phyloP scores from a whole-genome alignment of 768 basidiomycete genomes.

The Pholiota conissans region DNA sequence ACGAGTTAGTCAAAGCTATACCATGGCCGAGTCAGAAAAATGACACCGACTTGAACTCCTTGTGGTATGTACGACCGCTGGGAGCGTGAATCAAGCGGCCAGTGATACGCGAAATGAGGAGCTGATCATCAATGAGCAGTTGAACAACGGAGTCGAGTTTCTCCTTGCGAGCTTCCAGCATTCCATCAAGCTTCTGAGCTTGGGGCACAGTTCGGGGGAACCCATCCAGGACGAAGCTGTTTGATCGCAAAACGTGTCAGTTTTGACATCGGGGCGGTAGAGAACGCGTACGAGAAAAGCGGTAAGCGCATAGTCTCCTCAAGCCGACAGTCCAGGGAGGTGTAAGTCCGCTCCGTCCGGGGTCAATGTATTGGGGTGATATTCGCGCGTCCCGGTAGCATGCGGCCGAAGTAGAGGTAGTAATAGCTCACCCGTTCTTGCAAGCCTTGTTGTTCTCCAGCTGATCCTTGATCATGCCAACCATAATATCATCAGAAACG shows the following conservation, averaged over 20 bases:
- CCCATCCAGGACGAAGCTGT: conserved; percentile 97
- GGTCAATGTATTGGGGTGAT: background rate
- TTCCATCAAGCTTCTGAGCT: conserved; percentile 91
- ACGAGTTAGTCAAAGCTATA: conserved; percentile 2
- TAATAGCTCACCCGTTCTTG: conserved; percentile 83
- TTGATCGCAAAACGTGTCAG: conserved; percentile 20
- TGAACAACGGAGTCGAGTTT: conserved; percentile 92
- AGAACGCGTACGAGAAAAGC: background rate
- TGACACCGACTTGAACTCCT: conserved; percentile 80
- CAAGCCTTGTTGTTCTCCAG: conserved; percentile 90
- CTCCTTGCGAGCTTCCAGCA: conserved; percentile 83
- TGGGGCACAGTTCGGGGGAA: conserved; percentile 98
- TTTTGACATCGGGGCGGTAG: background rate
- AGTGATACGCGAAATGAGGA: conserved; percentile 97
- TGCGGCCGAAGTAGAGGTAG: background rate
- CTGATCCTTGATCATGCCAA: conserved; percentile 96
- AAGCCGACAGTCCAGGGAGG: background rate
- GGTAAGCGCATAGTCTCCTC: background rate
- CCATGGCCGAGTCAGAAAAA: background rate
- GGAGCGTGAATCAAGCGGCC: conserved; percentile 91
- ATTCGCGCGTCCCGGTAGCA: background rate
- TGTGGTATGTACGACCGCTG: conserved; percentile 92
- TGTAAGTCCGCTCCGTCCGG: background rate
- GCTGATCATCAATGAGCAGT: conserved; percentile 88
- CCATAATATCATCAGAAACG: conserved; percentile 95